phyloP scores from a whole-genome alignment of 2,329 filamentous ascomycete species.

The Emergomyces africanus region DNA sequence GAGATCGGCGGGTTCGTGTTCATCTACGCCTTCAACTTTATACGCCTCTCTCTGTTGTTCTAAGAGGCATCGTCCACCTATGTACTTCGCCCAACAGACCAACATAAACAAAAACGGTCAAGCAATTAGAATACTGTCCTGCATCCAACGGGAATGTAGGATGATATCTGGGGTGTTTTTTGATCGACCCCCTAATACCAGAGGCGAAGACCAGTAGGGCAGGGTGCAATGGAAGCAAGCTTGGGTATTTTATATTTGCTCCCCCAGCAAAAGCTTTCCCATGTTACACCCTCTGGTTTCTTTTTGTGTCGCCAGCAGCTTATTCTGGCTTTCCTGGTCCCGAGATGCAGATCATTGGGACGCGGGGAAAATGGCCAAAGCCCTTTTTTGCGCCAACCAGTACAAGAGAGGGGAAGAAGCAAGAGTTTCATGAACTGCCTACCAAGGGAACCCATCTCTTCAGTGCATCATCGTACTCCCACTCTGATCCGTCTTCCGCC shows the following conservation, averaged over 20 bases:
- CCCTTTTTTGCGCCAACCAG: neutral
- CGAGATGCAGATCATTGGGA: neutral
- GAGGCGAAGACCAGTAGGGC: neutral
- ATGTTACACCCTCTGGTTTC: neutral
- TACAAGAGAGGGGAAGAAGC: conserved; percentile 5
- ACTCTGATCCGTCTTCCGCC: conserved; percentile 72
- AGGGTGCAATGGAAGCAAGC: neutral
- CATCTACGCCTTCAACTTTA: conserved; percentile 46
- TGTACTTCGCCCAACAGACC: conserved; percentile 13
- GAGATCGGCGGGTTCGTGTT: conserved; percentile 32
- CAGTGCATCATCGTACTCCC: conserved; percentile 60
- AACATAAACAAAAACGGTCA: conserved; percentile 1
- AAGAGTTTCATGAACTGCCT: conserved; percentile 18
- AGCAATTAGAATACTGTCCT: conserved; percentile 4
- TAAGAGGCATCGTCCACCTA: conserved; percentile 49
- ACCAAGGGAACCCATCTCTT: conserved; percentile 64
- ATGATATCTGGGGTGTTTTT: neutral
- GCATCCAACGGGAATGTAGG: conserved; percentile 2
- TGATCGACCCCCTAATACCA: neutral
- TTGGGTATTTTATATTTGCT: neutral
- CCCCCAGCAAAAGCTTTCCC: neutral
- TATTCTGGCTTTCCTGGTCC: neutral
- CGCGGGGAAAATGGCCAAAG: neutral
- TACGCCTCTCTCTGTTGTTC: conserved; percentile 51
- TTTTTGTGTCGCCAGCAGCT: neutral